Percentiles rank a stretch among this genome's conserved stretches.
phyloP scores from a whole-genome alignment of 2,329 filamentous ascomycete species.

The Calonectria pauciramosa region DNA sequence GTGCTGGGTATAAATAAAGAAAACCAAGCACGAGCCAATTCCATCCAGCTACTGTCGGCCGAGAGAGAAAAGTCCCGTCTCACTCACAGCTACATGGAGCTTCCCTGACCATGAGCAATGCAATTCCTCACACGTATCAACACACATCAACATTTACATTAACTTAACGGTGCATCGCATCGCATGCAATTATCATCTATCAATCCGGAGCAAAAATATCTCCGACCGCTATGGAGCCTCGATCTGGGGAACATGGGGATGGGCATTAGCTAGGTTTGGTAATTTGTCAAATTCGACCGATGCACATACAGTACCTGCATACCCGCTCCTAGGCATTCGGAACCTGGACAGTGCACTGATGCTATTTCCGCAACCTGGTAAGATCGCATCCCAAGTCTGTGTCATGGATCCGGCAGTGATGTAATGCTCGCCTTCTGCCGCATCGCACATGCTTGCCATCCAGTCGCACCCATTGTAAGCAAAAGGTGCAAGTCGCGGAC shows the following conservation, averaged over 20 bases:
- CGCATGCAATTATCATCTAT: neutral
- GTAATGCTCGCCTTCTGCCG: neutral
- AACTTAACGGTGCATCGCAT: neutral
- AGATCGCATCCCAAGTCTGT: neutral
- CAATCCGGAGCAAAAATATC: neutral
- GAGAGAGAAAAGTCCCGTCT: neutral
- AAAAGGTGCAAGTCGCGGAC: neutral
- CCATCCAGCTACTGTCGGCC: neutral
- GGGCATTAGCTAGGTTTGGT: neutral
- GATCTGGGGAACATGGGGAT: constrained; percentile 1
- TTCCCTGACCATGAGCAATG: constrained; percentile 1
- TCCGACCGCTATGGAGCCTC: neutral
- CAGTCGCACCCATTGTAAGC: neutral
- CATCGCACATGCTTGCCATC: neutral
- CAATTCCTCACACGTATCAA: neutral
- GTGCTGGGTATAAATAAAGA: neutral
- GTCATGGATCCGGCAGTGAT: neutral
- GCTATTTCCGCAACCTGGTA: neutral
- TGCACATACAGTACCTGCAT: constrained; percentile 8
- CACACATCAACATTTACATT: neutral
- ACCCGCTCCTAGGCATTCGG: neutral
- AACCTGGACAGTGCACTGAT: constrained; percentile 5
- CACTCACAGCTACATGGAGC: neutral
- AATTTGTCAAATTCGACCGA: constrained; percentile 12
- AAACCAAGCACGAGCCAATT: neutral